Evolutionary conservation across 2,329 filamentous ascomycete genomes (phyloP), one percentile per base, ranked within the genome.

Genomic region (Alternaria sp.): DNA sequence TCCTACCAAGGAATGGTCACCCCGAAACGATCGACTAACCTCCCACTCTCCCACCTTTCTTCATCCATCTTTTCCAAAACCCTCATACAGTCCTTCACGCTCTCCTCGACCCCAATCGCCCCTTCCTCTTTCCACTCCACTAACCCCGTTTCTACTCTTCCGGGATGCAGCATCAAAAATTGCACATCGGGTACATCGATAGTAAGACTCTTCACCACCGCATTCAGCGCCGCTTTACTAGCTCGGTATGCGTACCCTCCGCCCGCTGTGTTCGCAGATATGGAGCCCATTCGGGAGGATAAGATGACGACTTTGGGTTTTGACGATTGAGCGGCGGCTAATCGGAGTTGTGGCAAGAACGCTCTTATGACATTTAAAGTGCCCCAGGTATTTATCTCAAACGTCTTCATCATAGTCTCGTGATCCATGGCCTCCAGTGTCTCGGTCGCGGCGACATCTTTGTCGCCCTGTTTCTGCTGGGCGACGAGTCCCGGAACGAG

Each of bases 201-300:
- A 28, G 74, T 77, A 32, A 84, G 80, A 46, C 79, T 82, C 68
- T 79, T 79, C 2, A 84, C 75, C 8, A 85, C 75, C 6, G 81
- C 80, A 64, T 85, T 84, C 36, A 84, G 68, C 23, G 81, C 83
- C 4, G 82, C 82, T 67, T 85, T 84, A 45, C 78, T 81, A 5
- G 83, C 81, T 9, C 83, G 73, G 66, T 85, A 85, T 11, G 83
- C 83, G 65, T 84, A 85, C 3, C 77, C 82, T 3, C 79, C 77
- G 0, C 83, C 83, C 2, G 72, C 71, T 1, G 64, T 68, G 61
- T 84, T 84, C 25, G 77, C 74, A 1, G 72, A 64, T 9, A 84
- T 61, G 12, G 79, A 81, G 5, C 82, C 82, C 83, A 85, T 84
- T 1, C 83, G 74, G 2, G 80, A 82, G 1, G 80, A 80, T 72